phyloP scores from a whole-genome alignment of 2,329 filamentous ascomycete genomes.

The Apiospora saccharicola region DNA sequence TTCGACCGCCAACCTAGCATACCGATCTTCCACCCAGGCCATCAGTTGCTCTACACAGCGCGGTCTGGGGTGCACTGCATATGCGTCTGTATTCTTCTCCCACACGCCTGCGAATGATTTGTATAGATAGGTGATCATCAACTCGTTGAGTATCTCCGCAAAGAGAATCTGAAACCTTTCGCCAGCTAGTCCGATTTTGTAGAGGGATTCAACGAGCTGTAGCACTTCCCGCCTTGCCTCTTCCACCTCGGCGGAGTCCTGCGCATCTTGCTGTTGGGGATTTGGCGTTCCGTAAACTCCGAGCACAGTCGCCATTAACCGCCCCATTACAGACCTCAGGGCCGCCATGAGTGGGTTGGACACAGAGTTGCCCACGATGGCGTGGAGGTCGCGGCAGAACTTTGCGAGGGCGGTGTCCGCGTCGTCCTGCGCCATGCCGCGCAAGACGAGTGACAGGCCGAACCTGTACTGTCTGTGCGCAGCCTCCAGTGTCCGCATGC shows the following conservation, averaged over 20 bases:
- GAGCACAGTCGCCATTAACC: constrained; percentile 60
- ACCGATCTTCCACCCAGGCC: constrained; percentile 73
- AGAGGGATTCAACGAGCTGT: constrained; percentile 64
- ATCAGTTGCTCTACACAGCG: constrained; percentile 66
- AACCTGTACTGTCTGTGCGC: constrained; percentile 65
- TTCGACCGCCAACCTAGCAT: constrained; percentile 69
- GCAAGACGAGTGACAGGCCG: constrained; percentile 59
- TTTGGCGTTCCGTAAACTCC: constrained; percentile 39
- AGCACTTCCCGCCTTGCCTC: constrained; percentile 59
- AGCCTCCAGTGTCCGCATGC: constrained; percentile 65
- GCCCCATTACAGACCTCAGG: constrained; percentile 61
- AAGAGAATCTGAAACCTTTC: constrained; percentile 75
- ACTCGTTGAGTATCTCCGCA: constrained; percentile 72
- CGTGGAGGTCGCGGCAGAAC: constrained; percentile 69
- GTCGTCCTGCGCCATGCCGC: constrained; percentile 51
- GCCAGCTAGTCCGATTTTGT: constrained; percentile 72
- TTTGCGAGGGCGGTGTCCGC: constrained; percentile 51
- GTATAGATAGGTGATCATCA: constrained; percentile 69
- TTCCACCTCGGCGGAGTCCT: constrained; percentile 42
- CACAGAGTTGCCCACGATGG: constrained; percentile 70
- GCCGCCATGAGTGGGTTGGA: constrained; percentile 60
- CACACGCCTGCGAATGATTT: constrained; percentile 71
- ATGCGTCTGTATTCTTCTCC: constrained; percentile 44
- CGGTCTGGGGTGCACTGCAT: constrained; percentile 47
- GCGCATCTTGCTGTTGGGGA: constrained; percentile 24